phyloP scores from a whole-genome alignment of 23 red algal genomes.

The Gracilaria domingensis region DNA sequence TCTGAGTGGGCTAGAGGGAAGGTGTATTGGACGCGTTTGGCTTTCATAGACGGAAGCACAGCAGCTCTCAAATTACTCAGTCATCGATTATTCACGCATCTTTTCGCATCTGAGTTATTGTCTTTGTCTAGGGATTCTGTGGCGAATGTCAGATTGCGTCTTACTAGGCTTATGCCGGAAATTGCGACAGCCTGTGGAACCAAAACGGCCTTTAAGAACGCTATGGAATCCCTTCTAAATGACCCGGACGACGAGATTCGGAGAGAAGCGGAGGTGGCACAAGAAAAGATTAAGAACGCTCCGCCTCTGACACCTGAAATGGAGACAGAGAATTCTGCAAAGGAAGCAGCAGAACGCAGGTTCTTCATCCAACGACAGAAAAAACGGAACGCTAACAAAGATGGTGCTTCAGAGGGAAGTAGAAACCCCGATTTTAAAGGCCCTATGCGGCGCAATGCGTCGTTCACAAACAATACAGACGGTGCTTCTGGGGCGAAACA shows the following conservation, averaged over 20 bases:
- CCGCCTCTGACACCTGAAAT: slow-evolving; percentile 24
- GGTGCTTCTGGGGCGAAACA: slow-evolving; percentile 63
- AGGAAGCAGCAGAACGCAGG: slow-evolving; percentile 76
- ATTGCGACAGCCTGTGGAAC: slow-evolving; percentile 66
- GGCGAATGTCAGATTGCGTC: slow-evolving; percentile 77
- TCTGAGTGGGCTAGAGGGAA: slow-evolving; percentile 89
- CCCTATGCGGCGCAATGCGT: slow-evolving; percentile 71
- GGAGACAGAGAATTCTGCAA: slow-evolving; percentile 70
- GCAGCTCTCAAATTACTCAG: slow-evolving; percentile 64
- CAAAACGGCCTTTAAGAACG: slow-evolving; percentile 61
- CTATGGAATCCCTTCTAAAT: slow-evolving; percentile 63
- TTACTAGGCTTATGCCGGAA: slow-evolving; percentile 68
- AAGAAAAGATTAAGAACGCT: slow-evolving; percentile 52
- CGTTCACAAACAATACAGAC: slow-evolving; percentile 72
- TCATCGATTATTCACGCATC: slow-evolving; percentile 61
- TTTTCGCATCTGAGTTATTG: slow-evolving; percentile 76
- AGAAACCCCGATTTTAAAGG: slow-evolving; percentile 64
- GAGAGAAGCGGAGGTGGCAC: slow-evolving; percentile 44
- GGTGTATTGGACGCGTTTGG: slow-evolving; percentile 89
- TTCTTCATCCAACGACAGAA: slow-evolving; percentile 78
- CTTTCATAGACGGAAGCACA: slow-evolving; percentile 81
- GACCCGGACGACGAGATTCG: slow-evolving; percentile 66
- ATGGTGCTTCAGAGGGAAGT: slow-evolving; percentile 42
- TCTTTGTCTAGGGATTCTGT: slow-evolving; percentile 70
- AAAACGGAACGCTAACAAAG: slow-evolving; percentile 45